These are phyloP conservation scores for Aspergillus steynii DNA, from an alignment of 495 filamentous ascomycete species.

Conservation along the genomic window DNA sequence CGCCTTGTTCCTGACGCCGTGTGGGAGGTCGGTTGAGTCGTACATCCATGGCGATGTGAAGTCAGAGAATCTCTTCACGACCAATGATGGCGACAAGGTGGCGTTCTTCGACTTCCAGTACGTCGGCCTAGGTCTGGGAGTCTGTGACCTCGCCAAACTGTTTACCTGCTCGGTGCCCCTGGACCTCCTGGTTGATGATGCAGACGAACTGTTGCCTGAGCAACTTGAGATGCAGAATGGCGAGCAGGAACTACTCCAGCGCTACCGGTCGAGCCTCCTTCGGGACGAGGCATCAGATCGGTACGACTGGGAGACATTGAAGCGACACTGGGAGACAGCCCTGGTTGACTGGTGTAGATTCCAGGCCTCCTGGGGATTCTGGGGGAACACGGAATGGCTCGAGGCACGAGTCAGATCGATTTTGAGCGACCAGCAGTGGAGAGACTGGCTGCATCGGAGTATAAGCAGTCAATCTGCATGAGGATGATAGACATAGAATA, in stretches of 20 bases:
- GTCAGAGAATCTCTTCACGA: conserved; percentile 46
- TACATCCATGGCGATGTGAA: conserved; percentile 46
- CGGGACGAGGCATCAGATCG: conserved; percentile 8
- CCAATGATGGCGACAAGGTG: conserved; percentile 26
- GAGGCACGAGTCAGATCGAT: conserved; percentile 40
- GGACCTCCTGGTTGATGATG: conserved; percentile 27
- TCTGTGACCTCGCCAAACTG: conserved; percentile 43
- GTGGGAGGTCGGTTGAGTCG: conserved; percentile 32
- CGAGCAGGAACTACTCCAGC: conserved; percentile 30
- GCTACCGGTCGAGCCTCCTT: conserved; percentile 26
- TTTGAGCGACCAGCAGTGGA: conserved; percentile 30
- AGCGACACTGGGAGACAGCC: conserved; percentile 41
- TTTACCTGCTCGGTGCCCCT: conserved; percentile 43
- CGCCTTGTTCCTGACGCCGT: conserved; percentile 29
- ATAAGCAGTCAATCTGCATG: conserved; percentile 7
- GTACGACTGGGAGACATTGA: conserved; percentile 33
- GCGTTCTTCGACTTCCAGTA: conserved; percentile 47
- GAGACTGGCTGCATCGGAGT: conserved; percentile 29
- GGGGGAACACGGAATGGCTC: conserved; percentile 46
- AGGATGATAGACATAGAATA: not conserved
- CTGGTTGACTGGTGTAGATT: conserved; percentile 45
- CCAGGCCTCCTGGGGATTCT: conserved; percentile 46
- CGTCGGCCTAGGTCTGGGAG: conserved; percentile 38
- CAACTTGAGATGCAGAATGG: conserved; percentile 29
- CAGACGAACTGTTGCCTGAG: conserved; percentile 25